Conservation (phyloP, 257 asterid species). For the Forsythia viridissima region DNA sequence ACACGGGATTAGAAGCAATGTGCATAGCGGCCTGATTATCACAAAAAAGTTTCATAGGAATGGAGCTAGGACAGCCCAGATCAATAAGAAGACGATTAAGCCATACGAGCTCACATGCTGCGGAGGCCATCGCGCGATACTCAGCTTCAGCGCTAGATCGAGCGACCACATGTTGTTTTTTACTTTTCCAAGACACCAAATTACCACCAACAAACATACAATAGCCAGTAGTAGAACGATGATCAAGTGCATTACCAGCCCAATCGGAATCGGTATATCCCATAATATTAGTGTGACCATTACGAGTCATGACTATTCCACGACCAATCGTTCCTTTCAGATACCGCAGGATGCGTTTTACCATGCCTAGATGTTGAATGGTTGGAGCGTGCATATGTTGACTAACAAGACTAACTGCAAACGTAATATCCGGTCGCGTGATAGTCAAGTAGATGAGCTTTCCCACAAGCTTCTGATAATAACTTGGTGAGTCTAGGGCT, state of each 20-base stretch:
- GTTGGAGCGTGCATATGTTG: background rate
- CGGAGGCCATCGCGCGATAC: background rate
- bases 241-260: conserved; percentile 1
- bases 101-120: background rate
- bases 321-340: background rate
- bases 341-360: background rate
- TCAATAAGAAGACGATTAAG: background rate
- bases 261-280: conserved; percentile 1
- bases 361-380: background rate
- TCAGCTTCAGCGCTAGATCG: no score
- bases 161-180: background rate
- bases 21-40: background rate
- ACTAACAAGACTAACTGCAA: background rate
- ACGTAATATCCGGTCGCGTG: no score
- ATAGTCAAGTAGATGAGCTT: no score
- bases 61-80: background rate
- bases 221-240: background rate
- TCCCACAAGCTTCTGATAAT: no score
- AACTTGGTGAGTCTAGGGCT: no score
- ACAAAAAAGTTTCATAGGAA: background rate
- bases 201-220: background rate
- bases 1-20: background rate
- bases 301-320: background rate
- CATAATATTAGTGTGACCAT: background rate
- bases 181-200: background rate